Evolutionary conservation across 208 protist species (phyloP).

Genomic region (Wallacemonas sp.): DNA sequence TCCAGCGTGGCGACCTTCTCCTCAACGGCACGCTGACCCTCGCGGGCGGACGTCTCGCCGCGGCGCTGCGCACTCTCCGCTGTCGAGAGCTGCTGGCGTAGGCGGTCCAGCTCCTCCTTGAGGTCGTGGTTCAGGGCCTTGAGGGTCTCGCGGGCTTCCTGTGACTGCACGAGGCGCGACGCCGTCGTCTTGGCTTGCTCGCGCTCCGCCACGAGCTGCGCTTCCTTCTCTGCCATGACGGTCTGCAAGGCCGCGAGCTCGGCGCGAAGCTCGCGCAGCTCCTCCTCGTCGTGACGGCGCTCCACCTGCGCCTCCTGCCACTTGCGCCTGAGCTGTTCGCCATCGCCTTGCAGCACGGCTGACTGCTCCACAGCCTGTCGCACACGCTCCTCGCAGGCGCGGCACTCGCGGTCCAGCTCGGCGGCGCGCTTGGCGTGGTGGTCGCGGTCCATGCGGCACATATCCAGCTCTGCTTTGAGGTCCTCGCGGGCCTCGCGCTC

Average conservation of each 20-base stretch:
- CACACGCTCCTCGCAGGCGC: slow-evolving; percentile 17
- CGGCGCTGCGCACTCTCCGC: slow-evolving; percentile 36
- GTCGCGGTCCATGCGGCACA: slow-evolving; percentile 17
- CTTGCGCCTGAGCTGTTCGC: slow-evolving; percentile 25
- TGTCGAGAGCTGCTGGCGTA: slow-evolving; percentile 35
- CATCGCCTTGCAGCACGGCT: slow-evolving; percentile 17
- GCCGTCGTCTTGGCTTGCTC: slow-evolving; percentile 20
- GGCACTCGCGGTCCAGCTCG: slow-evolving; percentile 29
- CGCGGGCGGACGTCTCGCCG: slow-evolving; percentile 25
- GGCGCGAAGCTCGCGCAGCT: slow-evolving; percentile 62
- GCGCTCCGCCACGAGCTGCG: slow-evolving; percentile 21
- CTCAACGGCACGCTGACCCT: slow-evolving; percentile 36
- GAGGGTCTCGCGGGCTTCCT: slow-evolving; percentile 28
- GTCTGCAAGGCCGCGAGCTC: slow-evolving; percentile 55
- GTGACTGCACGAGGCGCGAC: slow-evolving; percentile 20
- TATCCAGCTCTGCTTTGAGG: slow-evolving; percentile 9
- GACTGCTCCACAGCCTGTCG: slow-evolving; percentile 19
- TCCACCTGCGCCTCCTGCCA: slow-evolving; percentile 37
- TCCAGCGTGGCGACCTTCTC: slow-evolving; percentile 40
- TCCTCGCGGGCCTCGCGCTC: slow-evolving; percentile 14
- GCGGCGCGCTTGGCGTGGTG: slow-evolving; percentile 17
- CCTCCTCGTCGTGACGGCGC: slow-evolving; percentile 51
- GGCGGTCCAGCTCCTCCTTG: slow-evolving; percentile 31
- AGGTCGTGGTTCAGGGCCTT: slow-evolving; percentile 33
- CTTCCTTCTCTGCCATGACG: slow-evolving; percentile 42